Evolutionary conservation across 345 rosid genomes (phyloP), one percentile per base, ranked within the genome.

Genomic region (Triadica sebifera): DNA sequence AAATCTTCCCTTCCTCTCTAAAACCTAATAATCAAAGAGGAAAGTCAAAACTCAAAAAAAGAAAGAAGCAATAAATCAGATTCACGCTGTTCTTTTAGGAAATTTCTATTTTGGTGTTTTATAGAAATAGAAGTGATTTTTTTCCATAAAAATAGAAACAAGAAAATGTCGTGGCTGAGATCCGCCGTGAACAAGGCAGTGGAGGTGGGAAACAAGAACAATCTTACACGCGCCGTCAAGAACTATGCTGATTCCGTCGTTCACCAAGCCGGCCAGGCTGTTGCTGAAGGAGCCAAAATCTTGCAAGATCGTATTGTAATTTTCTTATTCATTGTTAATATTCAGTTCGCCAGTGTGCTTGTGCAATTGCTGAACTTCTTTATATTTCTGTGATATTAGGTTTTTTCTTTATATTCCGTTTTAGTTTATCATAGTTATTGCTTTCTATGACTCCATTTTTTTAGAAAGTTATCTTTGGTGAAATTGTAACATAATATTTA

Each of bases 221-320:
- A 95, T 72, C 89, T 95, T 79, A 91, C 99, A 6, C 96, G 88
- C 76, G 87, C 91, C 75, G 92, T 95, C 80, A 89, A 77, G 85
- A 93, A 84, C 88, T 91, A 89, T 56, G 97, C 98, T 45, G 99
- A 95, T 86, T 71, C 95, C 82, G 97, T 95, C 81, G 98, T 91
- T 68, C 98, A 94, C 16, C 98, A 92, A 12, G 99, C 99, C 29
- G 99, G 98, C 8, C 98, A 93, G 74, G 97, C 98, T 78, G 97
- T 95, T 58, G 91, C 91, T 19, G 99, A 87, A 79, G 99, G 99
- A 71, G 97, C 99, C 77, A 95, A 93, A 87, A 85, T 95, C 84
- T 69, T 95, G 62, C 99, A 95, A 68, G 98, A 95, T 85, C 95
- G 96, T 77, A 89, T 95, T 75, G 99, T 94, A 85, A 85, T 74